Evolutionary conservation across 768 basidiomycete species (phyloP).

Genomic region (Macrolepiota fuliginosa): DNA sequence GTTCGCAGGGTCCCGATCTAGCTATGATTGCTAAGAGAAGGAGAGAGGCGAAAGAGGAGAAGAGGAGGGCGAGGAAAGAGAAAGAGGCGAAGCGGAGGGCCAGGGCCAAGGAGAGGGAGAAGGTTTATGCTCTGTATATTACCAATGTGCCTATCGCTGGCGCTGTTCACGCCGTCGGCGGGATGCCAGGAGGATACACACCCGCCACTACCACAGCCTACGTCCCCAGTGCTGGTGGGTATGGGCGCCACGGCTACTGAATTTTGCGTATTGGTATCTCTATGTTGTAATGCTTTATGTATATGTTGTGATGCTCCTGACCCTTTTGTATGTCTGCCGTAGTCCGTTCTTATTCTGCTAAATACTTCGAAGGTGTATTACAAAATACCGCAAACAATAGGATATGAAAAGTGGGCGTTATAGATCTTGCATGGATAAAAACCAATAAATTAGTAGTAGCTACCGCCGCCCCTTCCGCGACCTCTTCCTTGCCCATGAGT

Average conservation of each 20-base stretch:
- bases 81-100: slow-evolving; percentile 60
- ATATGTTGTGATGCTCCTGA: too few species aligned
- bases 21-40: slow-evolving; percentile 47
- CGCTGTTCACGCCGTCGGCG: slow-evolving; percentile 10
- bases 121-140: slow-evolving; percentile 56
- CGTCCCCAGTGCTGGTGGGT: slow-evolving; percentile 6
- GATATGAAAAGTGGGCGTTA: slow-evolving; percentile 8
- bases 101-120: slow-evolving; percentile 54
- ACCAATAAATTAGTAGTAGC: slow-evolving; percentile 33
- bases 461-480: slow-evolving; percentile 53
- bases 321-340: too few species aligned
- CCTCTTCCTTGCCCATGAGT: slow-evolving; percentile 12
- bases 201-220: neutral
- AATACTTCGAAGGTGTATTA: neutral
- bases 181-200: slow-evolving; percentile 22
- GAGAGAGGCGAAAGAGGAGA: slow-evolving; percentile 58
- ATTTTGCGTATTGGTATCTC: neutral
- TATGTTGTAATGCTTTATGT: neutral
- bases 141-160: slow-evolving; percentile 38
- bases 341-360: too few species aligned
- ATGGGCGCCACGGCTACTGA: slow-evolving; percentile 17
- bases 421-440: neutral
- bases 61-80: slow-evolving; percentile 59
- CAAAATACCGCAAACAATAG: neutral
- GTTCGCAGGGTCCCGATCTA: neutral